Percentiles rank a stretch among this genome's conserved stretches.
Conservation (phyloP, 805 yeast species). For the Candida nemodendra region DNA sequence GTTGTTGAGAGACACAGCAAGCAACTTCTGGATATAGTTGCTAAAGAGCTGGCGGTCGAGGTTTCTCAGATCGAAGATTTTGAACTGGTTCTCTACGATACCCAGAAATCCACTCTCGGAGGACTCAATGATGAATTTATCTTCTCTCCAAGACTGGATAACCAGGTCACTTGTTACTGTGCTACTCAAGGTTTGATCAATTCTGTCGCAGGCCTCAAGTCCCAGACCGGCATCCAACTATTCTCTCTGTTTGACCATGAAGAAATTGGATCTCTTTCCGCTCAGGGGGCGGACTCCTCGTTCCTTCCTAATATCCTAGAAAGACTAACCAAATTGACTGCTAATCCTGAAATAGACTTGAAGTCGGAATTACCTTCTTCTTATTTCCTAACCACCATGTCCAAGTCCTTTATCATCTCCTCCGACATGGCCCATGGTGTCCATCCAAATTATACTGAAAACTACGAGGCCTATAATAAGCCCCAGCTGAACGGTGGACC, state of each 20-base stretch:
- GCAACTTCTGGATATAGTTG: conserved; percentile 66
- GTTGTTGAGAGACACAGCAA: conserved; percentile 75
- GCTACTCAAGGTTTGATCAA: conserved; percentile 70
- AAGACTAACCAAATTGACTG: conserved; percentile 55
- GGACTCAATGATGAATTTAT: conserved; percentile 89
- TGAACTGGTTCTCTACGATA: conserved; percentile 81
- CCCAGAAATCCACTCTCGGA: conserved; percentile 79
- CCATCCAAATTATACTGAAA: conserved; percentile 83
- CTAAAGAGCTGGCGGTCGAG: conserved; percentile 55
- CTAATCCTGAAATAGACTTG: conserved; percentile 38
- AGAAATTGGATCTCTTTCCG: conserved; percentile 89
- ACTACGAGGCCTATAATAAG: conserved; percentile 74
- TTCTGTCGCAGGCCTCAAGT: conserved; percentile 34
- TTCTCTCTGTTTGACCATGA: conserved; percentile 92
- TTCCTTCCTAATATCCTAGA: conserved; percentile 77
- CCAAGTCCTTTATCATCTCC: conserved; percentile 83
- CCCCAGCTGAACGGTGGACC: conserved; percentile 89
- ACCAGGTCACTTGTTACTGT: conserved; percentile 82
- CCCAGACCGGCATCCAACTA: conserved; percentile 62
- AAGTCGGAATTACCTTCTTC: conserved; percentile 32
- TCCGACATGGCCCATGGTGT: conserved; percentile 98
- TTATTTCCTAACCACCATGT: conserved; percentile 51
- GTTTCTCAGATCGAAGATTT: conserved; percentile 77
- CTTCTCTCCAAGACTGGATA: conserved; percentile 89
- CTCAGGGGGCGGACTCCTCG: conserved; percentile 96